Conservation (phyloP, 1,284 basidiomycete species). For the Ganoderma sinense region DNA sequence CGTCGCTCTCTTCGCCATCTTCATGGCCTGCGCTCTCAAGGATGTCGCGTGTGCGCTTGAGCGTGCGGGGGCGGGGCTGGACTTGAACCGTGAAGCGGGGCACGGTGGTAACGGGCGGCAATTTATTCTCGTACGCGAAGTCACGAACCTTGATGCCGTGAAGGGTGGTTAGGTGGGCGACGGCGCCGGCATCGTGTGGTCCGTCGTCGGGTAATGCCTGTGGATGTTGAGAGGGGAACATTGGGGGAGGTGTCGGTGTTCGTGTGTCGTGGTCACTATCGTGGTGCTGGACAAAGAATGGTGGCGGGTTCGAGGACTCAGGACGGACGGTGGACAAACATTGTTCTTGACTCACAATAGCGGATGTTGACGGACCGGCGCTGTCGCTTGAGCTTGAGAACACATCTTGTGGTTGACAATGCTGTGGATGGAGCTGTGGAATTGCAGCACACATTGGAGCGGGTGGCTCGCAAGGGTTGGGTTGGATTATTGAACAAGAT, state of each 20-base stretch:
- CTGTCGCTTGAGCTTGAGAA: conserved; percentile 10
- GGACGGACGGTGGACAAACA: conserved; percentile 2
- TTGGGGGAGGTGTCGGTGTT: conserved; percentile 11
- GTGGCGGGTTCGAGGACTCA: conserved; percentile 13
- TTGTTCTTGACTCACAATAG: conserved; percentile 24
- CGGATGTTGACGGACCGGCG: conserved; percentile 1
- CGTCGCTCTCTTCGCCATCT: conserved; percentile 38
- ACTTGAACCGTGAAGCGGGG: conserved; percentile 52
- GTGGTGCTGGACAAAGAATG: neutral
- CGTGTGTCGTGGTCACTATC: conserved; percentile 8
- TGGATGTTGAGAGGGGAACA: conserved; percentile 23
- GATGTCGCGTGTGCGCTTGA: conserved; percentile 46
- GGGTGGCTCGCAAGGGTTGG: conserved; percentile 5
- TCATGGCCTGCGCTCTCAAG: conserved; percentile 31
- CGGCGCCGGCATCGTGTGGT: conserved; percentile 5
- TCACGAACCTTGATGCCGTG: conserved; percentile 74
- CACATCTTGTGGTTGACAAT: neutral
- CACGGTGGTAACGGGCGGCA: conserved; percentile 64
- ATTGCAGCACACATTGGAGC: conserved; percentile 27
- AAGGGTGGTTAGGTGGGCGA: conserved; percentile 43
- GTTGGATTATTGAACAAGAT: neutral
- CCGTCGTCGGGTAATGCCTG: conserved; percentile 8
- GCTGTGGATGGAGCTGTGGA: neutral
- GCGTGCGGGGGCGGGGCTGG: conserved; percentile 47
- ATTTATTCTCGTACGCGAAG: conserved; percentile 71